phyloP scores from a whole-genome alignment of 2,329 filamentous ascomycete species.

The Curvularia hawaiiensis region DNA sequence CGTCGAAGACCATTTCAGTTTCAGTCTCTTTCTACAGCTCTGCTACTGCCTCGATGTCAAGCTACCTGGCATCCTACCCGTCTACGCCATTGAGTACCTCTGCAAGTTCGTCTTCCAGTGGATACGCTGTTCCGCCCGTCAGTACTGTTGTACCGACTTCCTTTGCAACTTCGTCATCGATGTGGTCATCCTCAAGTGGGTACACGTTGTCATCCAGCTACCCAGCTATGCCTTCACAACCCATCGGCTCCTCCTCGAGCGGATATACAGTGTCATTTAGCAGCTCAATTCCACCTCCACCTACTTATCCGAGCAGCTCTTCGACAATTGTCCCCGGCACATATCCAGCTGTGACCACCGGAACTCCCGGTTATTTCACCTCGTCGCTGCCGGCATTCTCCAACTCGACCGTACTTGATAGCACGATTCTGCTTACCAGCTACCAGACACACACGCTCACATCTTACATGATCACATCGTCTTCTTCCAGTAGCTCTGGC shows the following conservation, averaged over 20 bases:
- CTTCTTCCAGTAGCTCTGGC: conserved; percentile 11
- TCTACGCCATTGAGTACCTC: conserved; percentile 1
- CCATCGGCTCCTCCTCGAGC: conserved; percentile 1
- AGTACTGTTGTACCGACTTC: conserved; percentile 9
- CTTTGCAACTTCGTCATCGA: neutral
- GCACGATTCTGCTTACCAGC: conserved; percentile 35
- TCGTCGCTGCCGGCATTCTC: conserved; percentile 11
- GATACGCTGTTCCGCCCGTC: conserved; percentile 2
- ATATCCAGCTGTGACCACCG: conserved; percentile 13
- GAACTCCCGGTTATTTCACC: conserved; percentile 19
- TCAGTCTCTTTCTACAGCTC: neutral
- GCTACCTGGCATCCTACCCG: neutral
- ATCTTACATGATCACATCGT: conserved; percentile 24
- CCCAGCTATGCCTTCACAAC: neutral
- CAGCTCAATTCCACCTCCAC: neutral
- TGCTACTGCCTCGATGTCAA: conserved; percentile 5
- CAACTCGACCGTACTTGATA: conserved; percentile 18
- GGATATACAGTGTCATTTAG: conserved; percentile 3
- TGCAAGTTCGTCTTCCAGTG: conserved; percentile 7
- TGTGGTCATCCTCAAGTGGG: conserved; percentile 5
- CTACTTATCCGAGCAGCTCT: conserved; percentile 3
- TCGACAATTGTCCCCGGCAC: conserved; percentile 13
- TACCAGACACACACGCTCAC: conserved; percentile 30
- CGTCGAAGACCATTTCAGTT: neutral
- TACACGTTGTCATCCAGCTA: conserved; percentile 1